Percentiles rank a stretch among this genome's conserved stretches.
phyloP scores from a whole-genome alignment of 2,329 filamentous ascomycete genomes.

The Monilinia polystroma region DNA sequence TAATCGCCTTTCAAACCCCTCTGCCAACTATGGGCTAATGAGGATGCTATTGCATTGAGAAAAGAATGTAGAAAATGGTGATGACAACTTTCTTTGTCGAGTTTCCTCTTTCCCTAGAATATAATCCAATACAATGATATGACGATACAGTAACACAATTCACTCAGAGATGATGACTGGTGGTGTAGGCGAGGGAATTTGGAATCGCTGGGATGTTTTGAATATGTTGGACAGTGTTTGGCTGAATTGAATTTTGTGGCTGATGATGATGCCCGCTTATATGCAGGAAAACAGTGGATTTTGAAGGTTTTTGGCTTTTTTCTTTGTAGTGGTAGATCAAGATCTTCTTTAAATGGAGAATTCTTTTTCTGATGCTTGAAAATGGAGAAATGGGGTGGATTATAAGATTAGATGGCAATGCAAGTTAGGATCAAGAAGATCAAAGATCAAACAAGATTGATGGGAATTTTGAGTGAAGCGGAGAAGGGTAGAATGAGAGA shows the following conservation, averaged over 20 bases:
- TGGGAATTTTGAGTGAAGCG: too few relatives aligned
- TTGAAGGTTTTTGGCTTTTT: neutral
- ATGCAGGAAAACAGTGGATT: slow-evolving; percentile 11
- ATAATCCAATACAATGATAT: neutral
- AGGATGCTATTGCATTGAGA: slow-evolving; percentile 38
- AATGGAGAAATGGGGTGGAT: too few relatives aligned
- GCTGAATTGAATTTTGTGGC: slow-evolving; percentile 3
- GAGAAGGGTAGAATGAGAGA: too few relatives aligned
- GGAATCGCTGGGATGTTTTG: too few relatives aligned
- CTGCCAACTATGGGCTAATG: slow-evolving; percentile 40
- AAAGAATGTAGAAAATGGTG: slow-evolving; percentile 21
- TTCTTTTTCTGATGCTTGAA: too few relatives aligned
- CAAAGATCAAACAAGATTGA: too few relatives aligned
- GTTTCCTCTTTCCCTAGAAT: neutral
- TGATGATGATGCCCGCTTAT: slow-evolving; percentile 9
- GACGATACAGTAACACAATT: neutral
- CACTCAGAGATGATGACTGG: slow-evolving; percentile 23
- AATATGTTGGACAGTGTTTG: too few relatives aligned
- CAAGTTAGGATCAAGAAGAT: too few relatives aligned
- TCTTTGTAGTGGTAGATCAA: too few relatives aligned
- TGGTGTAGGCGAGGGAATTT: slow-evolving; percentile 23
- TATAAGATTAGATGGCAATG: too few relatives aligned
- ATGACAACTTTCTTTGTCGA: neutral
- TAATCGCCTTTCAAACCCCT: too few relatives aligned
- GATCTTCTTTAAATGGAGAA: too few relatives aligned